These are phyloP conservation scores for Sorghum bicolor DNA, from an alignment of 176 grass and related monocot genomes.

Conservation along the genomic window DNA sequence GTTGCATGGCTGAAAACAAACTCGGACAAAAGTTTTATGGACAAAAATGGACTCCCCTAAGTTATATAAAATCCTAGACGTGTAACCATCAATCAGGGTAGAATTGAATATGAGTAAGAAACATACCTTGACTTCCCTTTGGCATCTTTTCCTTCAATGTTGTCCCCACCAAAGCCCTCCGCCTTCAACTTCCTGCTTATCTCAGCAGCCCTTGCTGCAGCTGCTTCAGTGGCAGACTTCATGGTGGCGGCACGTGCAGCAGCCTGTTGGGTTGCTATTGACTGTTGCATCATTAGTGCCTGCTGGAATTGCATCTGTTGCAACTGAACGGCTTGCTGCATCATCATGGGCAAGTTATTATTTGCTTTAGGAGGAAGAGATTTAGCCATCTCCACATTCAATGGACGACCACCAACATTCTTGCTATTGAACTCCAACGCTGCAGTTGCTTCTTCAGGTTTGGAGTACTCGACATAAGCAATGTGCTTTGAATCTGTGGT, in stretches of 20 bases:
- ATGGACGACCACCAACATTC: conserved; percentile 75
- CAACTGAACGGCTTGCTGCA: conserved; percentile 94
- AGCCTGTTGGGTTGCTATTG: conserved; percentile 72
- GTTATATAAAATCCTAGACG: neutral
- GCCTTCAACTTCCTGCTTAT: conserved; percentile 96
- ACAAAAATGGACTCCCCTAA: neutral
- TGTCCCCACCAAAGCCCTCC: conserved; percentile 53
- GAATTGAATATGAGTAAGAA: neutral
- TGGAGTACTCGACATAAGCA: conserved; percentile 86
- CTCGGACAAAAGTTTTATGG: neutral
- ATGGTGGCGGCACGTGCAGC: conserved; percentile 82
- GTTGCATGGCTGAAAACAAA: neutral
- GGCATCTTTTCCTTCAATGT: conserved; percentile 48
- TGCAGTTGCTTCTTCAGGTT: conserved; percentile 80
- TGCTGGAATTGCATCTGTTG: conserved; percentile 99
- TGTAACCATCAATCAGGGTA: neutral
- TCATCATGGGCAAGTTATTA: conserved; percentile 76
- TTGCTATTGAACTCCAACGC: conserved; percentile 75
- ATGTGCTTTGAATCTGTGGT: conserved; percentile 83
- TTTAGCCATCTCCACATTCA: conserved; percentile 99
- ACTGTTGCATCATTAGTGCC: conserved; percentile 81
- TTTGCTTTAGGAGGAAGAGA: conserved; percentile 72
- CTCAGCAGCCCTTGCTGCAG: conserved; percentile 88
- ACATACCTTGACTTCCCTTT: conserved; percentile 65
- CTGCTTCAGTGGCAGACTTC: conserved; percentile 97